Base-by-base conservation (phyloP, 345 rosid genomes). In the Pugionium dolabratum region DNA sequence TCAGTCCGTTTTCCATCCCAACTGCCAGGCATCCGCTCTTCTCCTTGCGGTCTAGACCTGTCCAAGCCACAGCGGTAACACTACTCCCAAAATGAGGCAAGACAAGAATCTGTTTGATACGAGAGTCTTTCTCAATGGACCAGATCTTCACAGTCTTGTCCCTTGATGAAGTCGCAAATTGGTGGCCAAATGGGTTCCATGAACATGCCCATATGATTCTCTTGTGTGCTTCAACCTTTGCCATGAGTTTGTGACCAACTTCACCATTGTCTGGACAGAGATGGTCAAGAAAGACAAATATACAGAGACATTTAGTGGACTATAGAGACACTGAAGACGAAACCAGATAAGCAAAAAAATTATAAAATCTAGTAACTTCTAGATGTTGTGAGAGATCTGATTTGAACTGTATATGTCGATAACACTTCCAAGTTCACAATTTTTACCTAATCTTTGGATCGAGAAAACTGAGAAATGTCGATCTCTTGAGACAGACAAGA, bases 151-250 rank as follows among this genome's bases (percentile, higher is more conserved):
- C 96, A 1, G 92, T 86, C 79, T 85, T 94, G 76, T 94, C 96
- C 71, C 97, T 87, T 30, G 99, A 94, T 41, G 92, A 95, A 6
- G 97, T 94, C 58, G 96, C 88, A 54, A 90, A 90, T 58, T 90
- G 91, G 54, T 83, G 89, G 59, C 91, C 85, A 55, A 77, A 88
- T 36, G 97, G 99, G 73, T 88, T 90, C 99, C 99, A 94, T 40
- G 95, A 79, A 79, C 96, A 94, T 31, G 99, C 78, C 99, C 99
- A 90, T 74, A 94, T 94, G 72, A 94, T 90, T 78, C 99, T 83
- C 79, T 94, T 85, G 83, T 90, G 99, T 25, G 89, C 97, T 78
- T 90, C 93, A 56, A 83, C 84, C 75, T 84, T 88, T 31, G 79
- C 88, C 54, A 94, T 42, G 35, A 90, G 86, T 62, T 75, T 79